Percentiles rank a stretch among this genome's conserved stretches.
Conservation (phyloP, 1,284 basidiomycete genomes). For the Coniophora puteana region DNA sequence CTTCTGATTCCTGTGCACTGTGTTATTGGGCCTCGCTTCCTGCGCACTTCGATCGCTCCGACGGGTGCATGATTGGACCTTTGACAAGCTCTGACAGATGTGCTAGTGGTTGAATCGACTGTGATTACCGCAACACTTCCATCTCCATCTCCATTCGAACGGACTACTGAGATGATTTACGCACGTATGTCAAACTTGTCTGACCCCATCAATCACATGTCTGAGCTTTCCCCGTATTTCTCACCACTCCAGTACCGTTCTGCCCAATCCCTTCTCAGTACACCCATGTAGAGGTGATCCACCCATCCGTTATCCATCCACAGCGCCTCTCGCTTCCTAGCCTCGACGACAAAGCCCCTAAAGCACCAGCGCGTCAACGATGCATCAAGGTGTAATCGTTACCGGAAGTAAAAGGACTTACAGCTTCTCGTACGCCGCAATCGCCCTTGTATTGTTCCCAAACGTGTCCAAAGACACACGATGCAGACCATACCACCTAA, state of each 20-base stretch:
- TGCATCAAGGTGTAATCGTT: too few species aligned
- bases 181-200: too few species aligned
- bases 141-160: too few species aligned
- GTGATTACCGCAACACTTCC: too few species aligned
- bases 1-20: not conserved
- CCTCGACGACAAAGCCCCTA: conserved; percentile 28
- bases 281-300: conserved; percentile 26
- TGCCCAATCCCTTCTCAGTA: conserved; percentile 28
- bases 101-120: too few species aligned
- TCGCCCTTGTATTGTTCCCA: conserved; percentile 26
- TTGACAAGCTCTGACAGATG: not conserved
- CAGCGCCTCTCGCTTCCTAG: conserved; percentile 24
- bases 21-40: not conserved
- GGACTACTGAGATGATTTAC: too few species aligned
- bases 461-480: conserved; percentile 28
- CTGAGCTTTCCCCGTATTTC: too few species aligned
- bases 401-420: conserved; percentile 15
- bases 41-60: not conserved
- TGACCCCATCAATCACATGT: too few species aligned
- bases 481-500: conserved; percentile 29
- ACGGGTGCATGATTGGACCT: not conserved
- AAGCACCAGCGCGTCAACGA: not conserved
- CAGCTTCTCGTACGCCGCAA: conserved; percentile 30
- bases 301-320: conserved; percentile 26
- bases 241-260: conserved; percentile 9